Conservation (phyloP, 306 rosid species). For the Citrullus amarus region DNA sequence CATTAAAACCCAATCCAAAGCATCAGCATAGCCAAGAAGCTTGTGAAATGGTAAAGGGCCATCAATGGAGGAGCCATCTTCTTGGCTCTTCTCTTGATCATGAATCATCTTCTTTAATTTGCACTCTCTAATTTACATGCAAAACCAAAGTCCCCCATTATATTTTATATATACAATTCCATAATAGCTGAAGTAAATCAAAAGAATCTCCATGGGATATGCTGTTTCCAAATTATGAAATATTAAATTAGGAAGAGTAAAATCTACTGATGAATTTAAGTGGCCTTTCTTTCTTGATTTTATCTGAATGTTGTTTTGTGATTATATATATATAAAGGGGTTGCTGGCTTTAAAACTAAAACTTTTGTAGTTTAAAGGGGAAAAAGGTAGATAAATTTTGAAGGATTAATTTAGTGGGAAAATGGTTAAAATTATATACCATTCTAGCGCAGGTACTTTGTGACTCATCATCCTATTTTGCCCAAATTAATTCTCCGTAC, state of each 20-base stretch:
- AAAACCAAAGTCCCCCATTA: not conserved
- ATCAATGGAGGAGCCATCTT: not conserved
- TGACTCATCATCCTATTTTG: too few relatives aligned
- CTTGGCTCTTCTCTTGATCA: conserved; percentile 16
- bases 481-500: too few relatives aligned
- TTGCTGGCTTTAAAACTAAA: not conserved
- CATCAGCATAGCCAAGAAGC: conserved; percentile 62
- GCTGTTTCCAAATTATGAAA: not conserved
- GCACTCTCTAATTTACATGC: not conserved
- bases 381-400: not conserved
- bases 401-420: too few relatives aligned
- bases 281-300: not conserved
- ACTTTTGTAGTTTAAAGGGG: too few relatives aligned
- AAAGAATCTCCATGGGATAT: conserved; percentile 3
- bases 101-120: not conserved
- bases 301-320: conserved; percentile 3
- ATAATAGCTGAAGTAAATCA: not conserved
- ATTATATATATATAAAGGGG: too few relatives aligned
- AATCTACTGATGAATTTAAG: not conserved
- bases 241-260: not conserved
- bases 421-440: too few relatives aligned
- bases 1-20: conserved; percentile 63
- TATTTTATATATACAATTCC: not conserved
- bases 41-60: conserved; percentile 25
- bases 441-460: too few relatives aligned